These are phyloP conservation scores for Plasmopara muralis DNA, from an alignment of 352 stramenopile species.

Conservation along the genomic window DNA sequence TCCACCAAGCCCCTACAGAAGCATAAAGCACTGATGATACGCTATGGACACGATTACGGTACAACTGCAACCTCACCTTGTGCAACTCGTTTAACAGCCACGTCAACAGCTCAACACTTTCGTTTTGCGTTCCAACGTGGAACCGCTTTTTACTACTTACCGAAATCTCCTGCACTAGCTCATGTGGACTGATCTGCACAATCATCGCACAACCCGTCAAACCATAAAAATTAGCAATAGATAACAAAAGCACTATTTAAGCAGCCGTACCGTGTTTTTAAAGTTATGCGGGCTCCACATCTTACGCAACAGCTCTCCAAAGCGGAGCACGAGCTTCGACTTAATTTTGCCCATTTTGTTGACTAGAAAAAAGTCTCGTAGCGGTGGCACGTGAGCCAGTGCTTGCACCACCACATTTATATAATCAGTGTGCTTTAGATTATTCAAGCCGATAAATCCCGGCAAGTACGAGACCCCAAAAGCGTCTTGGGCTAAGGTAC, in stretches of 20 bases:
- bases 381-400: slow-evolving; percentile 91
- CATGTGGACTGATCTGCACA: slow-evolving; percentile 90
- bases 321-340: slow-evolving; percentile 85
- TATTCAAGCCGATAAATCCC: slow-evolving; percentile 97
- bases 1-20: slow-evolving; percentile 67
- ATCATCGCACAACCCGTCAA: neutral
- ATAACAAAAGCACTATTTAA: neutral
- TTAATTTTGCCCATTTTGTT: slow-evolving; percentile 52
- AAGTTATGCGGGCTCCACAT: slow-evolving; percentile 98
- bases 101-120: slow-evolving; percentile 94
- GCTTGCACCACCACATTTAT: slow-evolving; percentile 96
- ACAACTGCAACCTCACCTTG: slow-evolving; percentile 31
- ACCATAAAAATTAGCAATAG: neutral
- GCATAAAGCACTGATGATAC: neutral
- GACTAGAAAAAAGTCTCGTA: slow-evolving; percentile 95
- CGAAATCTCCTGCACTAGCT: slow-evolving; percentile 94
- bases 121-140: slow-evolving; percentile 89
- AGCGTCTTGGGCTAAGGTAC: slow-evolving; percentile 88
- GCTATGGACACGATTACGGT: neutral
- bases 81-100: slow-evolving; percentile 96
- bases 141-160: slow-evolving; percentile 96
- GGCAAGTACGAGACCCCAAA: slow-evolving; percentile 96
- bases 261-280: slow-evolving; percentile 91
- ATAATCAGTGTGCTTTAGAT: slow-evolving; percentile 97
- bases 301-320: slow-evolving; percentile 95